Evolutionary conservation across 1,284 basidiomycete genomes (phyloP).

Genomic region (Cystobasidium sp.): DNA sequence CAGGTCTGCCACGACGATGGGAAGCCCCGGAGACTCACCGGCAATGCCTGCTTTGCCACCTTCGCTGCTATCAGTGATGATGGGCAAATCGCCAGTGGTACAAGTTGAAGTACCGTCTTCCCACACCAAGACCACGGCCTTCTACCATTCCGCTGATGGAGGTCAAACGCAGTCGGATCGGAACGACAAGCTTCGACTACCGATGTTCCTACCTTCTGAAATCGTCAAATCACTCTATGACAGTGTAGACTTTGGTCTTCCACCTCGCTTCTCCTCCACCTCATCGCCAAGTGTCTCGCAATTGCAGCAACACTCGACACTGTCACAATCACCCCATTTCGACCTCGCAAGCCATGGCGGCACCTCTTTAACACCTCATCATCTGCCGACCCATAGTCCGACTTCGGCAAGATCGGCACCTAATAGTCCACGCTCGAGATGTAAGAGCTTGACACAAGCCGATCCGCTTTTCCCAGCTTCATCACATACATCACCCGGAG

Average conservation of each 20-base stretch:
- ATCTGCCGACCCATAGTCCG: neutral
- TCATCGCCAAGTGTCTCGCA: neutral
- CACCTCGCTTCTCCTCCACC: conserved; percentile 14
- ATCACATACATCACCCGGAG: conserved; percentile 10
- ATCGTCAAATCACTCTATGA: conserved; percentile 39
- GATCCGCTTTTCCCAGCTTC: neutral
- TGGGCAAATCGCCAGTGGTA: neutral
- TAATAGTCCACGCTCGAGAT: conserved; percentile 15
- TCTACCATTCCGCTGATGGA: neutral
- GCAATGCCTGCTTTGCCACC: conserved; percentile 9
- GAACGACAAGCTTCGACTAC: conserved; percentile 21
- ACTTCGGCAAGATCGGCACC: neutral
- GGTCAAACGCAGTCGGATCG: neutral
- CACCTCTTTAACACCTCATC: neutral
- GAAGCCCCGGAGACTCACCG: neutral
- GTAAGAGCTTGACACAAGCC: conserved; percentile 4
- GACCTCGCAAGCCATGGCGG: neutral
- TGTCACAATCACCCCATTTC: conserved; percentile 7
- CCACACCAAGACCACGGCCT: neutral
- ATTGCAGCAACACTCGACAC: neutral
- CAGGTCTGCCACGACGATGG: neutral
- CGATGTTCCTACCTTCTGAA: conserved; percentile 35
- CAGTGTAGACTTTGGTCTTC: conserved; percentile 38
- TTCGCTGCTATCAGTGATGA: conserved; percentile 20
- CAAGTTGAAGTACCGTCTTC: neutral